Evolutionary conservation across 495 filamentous ascomycete genomes (phyloP).

Genomic region (Tuber melanosporum): DNA sequence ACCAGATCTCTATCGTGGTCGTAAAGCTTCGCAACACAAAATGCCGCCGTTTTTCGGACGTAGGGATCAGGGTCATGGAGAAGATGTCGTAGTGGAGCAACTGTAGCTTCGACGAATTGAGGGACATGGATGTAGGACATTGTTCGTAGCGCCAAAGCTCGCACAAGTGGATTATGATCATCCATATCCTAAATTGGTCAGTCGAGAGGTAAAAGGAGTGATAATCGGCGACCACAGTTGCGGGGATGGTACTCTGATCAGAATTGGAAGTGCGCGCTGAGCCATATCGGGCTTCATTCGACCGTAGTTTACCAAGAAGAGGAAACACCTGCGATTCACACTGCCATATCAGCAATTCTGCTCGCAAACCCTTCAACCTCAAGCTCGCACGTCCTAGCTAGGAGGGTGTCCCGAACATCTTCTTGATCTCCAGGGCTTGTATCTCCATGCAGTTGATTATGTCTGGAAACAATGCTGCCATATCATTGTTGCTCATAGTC

Average conservation of each 20-base stretch:
- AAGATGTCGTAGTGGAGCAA: slow-evolving; percentile 72
- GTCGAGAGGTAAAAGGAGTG: slow-evolving; percentile 2
- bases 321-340: slow-evolving; percentile 67
- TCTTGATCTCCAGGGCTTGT: slow-evolving; percentile 94
- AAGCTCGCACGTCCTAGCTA: not conserved
- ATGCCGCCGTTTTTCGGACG: slow-evolving; percentile 94
- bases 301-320: slow-evolving; percentile 95
- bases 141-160: slow-evolving; percentile 85
- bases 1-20: slow-evolving; percentile 90
- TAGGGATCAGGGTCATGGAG: slow-evolving; percentile 89
- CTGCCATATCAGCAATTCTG: slow-evolving; percentile 28
- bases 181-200: slow-evolving; percentile 71
- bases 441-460: slow-evolving; percentile 92
- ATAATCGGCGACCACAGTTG: not conserved
- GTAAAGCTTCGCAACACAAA: slow-evolving; percentile 95
- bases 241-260: slow-evolving; percentile 60
- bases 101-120: slow-evolving; percentile 88
- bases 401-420: slow-evolving; percentile 63
- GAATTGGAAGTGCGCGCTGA: slow-evolving; percentile 80
- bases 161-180: slow-evolving; percentile 84
- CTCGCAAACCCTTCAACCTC: slow-evolving; percentile 7
- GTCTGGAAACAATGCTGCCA: slow-evolving; percentile 95
- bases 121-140: slow-evolving; percentile 97
- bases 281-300: slow-evolving; percentile 91
- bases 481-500: slow-evolving; percentile 99